Conservation (phyloP, 306 rosid species). For the Castanopsis chinensis region DNA sequence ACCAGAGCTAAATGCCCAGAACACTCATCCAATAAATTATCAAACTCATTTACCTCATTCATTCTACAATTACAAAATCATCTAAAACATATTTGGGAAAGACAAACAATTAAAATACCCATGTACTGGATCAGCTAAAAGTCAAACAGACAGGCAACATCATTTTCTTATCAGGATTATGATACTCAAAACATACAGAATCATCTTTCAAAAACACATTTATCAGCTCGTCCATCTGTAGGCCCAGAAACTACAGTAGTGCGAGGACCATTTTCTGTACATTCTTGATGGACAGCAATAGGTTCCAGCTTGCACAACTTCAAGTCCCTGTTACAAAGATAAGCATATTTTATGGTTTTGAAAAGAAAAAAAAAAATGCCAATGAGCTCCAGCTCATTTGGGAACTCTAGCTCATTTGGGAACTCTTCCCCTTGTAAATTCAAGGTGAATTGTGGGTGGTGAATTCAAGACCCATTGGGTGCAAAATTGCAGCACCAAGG, state of each 20-base stretch:
- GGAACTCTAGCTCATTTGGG: no score
- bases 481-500: not conserved
- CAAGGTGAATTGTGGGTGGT: no score
- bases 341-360: not conserved
- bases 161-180: constrained; percentile 28
- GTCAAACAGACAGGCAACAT: constrained; percentile 21
- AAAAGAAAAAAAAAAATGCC: not conserved
- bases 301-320: constrained; percentile 18
- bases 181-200: constrained; percentile 26
- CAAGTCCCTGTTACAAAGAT: constrained; percentile 29
- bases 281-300: constrained; percentile 10
- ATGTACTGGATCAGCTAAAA: constrained; percentile 19
- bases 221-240: constrained; percentile 15
- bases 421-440: no score
- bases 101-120: not conserved
- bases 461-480: no score
- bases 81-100: not conserved
- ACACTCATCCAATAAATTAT: no score
- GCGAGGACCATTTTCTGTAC: constrained; percentile 17
- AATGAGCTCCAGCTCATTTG: no score
- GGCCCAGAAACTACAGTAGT: constrained; percentile 8
- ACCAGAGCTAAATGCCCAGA: not conserved
- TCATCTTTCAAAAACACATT: constrained; percentile 7
- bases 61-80: constrained; percentile 10
- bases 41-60: not conserved